Base-by-base conservation (phyloP, 2,329 filamentous ascomycete species). In the Sarocladium kiliense region DNA sequence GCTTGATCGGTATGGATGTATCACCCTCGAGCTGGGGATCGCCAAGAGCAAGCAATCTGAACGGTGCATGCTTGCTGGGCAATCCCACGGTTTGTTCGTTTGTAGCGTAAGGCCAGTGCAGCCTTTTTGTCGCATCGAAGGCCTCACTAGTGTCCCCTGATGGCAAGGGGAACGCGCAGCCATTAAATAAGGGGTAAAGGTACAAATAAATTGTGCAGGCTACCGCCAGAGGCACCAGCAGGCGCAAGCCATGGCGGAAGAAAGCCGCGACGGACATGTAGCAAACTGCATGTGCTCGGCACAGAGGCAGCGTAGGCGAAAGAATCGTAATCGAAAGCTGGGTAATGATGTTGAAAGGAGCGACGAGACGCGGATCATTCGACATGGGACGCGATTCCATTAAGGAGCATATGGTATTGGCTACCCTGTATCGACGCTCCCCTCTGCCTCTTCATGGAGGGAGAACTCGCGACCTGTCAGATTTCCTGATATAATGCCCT, bases 1-100 rank as follows among this genome's bases (percentile, higher is more conserved):
- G 74, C 34, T 76, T 73, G 54, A 77, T 79, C 16, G 86, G 88
- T 25, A 97, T 86, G 6, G 89, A 91, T 2, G 88, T 91, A 67
- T 96, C 90, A 63, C 93, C 93, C 73, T 97, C 93, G 54, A 97
- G 82, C 69, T 97, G 93, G 4, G 93, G 93, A 69, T 97, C 93
- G 58, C 89, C 93, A 21, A 97, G 82, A 1, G 91, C 85, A 14
- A 97, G 85, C 2, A 97, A 82, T 56, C 93, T 83, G 65, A 97
- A 96, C 0, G 91, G 90, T 3, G 91, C 89, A 63, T 62, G 63
- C 53, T 64, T 65, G 18, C 60, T 62, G 25, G 59, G 64, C 39
- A 58, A 56, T 32, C 32, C 55, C 6, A 5, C 16, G 54, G n/a
- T 62, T 59, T 63, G 34, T n/a, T 53, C 36, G 2, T 62, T 57